A percentile compares a stretch with the other conserved stretches of the same genome.
Evolutionary conservation across 257 asterid genomes (phyloP).

Genomic region (Solanum peruvianum): DNA sequence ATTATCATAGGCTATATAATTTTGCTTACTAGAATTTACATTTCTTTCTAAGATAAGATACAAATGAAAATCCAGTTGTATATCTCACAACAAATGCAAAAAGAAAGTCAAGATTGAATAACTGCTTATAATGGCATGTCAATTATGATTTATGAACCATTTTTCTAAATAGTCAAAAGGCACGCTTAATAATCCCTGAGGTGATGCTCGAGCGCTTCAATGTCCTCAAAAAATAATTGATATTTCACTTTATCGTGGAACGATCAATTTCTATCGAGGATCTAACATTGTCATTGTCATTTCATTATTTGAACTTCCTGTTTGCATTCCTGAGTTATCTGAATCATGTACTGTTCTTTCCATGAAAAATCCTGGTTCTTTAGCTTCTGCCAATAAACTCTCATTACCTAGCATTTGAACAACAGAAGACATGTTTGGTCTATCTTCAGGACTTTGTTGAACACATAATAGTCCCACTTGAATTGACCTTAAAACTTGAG

Average conservation of each 20-base stretch:
- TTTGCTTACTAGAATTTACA: not conserved
- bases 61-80: not conserved
- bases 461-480: not conserved
- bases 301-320: not conserved
- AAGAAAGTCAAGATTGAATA: not conserved
- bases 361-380: not conserved
- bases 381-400: not conserved
- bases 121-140: not conserved
- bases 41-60: not conserved
- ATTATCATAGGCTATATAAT: not conserved
- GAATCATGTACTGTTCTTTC: not conserved
- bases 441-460: not conserved
- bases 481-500: not conserved
- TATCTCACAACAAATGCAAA: not conserved
- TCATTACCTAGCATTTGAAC: not conserved
- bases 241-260: not conserved
- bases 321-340: not conserved
- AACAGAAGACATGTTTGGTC: not conserved
- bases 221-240: not conserved
- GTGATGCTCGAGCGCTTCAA: not conserved
- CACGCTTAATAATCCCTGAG: not conserved
- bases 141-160: not conserved
- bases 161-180: not conserved
- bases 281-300: not conserved
- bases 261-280: not conserved